phyloP scores from a whole-genome alignment of 768 basidiomycete species.

The Xerocomellus chrysenteron region DNA sequence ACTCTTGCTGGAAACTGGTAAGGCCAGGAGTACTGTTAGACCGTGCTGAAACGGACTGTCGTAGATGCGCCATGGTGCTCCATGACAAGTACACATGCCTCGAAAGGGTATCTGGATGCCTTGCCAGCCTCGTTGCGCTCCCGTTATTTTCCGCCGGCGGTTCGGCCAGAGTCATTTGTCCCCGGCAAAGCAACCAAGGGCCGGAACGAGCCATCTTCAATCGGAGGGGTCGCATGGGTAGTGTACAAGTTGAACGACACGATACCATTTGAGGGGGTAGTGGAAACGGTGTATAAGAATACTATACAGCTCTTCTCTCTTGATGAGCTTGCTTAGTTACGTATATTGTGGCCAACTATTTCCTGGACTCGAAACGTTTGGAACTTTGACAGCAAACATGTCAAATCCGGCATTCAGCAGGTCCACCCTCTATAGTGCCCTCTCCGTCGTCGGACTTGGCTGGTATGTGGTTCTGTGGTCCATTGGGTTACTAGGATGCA shows the following conservation, averaged over 20 bases:
- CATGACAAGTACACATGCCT: conserved; percentile 66
- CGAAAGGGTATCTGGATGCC: conserved; percentile 46
- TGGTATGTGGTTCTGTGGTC: conserved; percentile 69
- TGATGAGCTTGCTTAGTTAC: conserved; percentile 32
- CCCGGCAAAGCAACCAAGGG: conserved; percentile 68
- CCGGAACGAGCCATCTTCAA: conserved; percentile 67
- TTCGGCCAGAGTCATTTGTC: conserved; percentile 58
- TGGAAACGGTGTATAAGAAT: conserved; percentile 61
- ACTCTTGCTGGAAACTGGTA: conserved; percentile 77
- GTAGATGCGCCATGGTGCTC: conserved; percentile 74
- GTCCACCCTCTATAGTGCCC: conserved; percentile 7
- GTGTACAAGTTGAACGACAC: conserved; percentile 48
- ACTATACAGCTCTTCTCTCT: conserved; percentile 60
- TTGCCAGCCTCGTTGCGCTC: conserved; percentile 47
- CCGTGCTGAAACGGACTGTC: neutral
- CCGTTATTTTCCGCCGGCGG: conserved; percentile 51
- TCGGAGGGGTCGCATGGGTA: conserved; percentile 74
- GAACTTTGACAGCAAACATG: conserved; percentile 11
- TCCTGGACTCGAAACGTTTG: neutral
- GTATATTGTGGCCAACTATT: neutral
- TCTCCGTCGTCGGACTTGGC: conserved; percentile 43
- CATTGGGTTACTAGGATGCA: conserved; percentile 65
- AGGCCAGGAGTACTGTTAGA: neutral
- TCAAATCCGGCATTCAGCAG: conserved; percentile 5
- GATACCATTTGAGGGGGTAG: conserved; percentile 52